phyloP scores from a whole-genome alignment of 2,329 filamentous ascomycete genomes.

The Ceratocystis papillata region DNA sequence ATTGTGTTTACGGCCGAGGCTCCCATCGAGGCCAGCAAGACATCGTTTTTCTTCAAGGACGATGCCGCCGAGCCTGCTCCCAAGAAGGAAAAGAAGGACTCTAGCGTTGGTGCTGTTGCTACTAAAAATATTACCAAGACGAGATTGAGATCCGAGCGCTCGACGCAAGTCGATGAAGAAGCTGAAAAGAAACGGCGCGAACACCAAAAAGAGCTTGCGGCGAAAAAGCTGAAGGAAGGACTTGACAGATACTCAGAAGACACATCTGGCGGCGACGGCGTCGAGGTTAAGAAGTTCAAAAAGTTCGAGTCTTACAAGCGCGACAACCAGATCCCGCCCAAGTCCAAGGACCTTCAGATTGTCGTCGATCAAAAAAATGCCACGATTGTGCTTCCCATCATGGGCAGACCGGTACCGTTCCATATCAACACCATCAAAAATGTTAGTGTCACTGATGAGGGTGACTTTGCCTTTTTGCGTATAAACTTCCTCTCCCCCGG shows the following conservation, averaged over 20 bases:
- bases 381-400: constrained; percentile 87
- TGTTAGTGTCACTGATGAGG: constrained; percentile 93
- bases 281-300: constrained; percentile 97
- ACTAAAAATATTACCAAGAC: constrained; percentile 94
- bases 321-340: constrained; percentile 80
- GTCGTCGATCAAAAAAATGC: constrained; percentile 83
- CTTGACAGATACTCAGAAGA: constrained; percentile 76
- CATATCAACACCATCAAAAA: constrained; percentile 98
- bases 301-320: constrained; percentile 98
- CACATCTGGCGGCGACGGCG: constrained; percentile 72
- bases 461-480: constrained; percentile 82
- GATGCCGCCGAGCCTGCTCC: constrained; percentile 75
- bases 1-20: constrained; percentile 91
- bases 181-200: constrained; percentile 76
- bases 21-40: constrained; percentile 79
- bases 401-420: constrained; percentile 94
- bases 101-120: constrained; percentile 73
- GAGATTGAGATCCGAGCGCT: constrained; percentile 78
- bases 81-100: constrained; percentile 84
- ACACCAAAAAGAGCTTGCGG: constrained; percentile 80
- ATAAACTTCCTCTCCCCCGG: constrained; percentile 97
- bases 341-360: constrained; percentile 75
- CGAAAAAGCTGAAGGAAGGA: constrained; percentile 83
- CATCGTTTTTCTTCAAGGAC: constrained; percentile 98
- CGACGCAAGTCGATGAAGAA: constrained; percentile 79